phyloP scores from a whole-genome alignment of 106 monocot genomes.

The Apostasia shenzhenica region DNA sequence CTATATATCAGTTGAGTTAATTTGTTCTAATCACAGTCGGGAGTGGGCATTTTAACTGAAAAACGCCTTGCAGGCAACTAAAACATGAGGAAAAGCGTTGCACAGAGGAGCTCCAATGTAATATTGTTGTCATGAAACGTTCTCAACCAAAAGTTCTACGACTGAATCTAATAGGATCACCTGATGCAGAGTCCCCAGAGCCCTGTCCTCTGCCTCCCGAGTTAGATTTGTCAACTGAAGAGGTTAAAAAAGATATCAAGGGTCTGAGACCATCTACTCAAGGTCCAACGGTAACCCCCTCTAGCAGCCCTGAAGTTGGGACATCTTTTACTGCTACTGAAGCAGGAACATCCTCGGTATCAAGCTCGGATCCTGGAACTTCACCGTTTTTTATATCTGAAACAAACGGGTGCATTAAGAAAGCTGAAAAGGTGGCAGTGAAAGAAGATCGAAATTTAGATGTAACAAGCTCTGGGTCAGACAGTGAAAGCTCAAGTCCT shows the following conservation, averaged over 20 bases:
- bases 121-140: slow-evolving; percentile 92
- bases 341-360: slow-evolving; percentile 67
- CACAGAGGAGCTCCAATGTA: slow-evolving; percentile 86
- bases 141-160: slow-evolving; percentile 90
- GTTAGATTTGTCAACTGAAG: slow-evolving; percentile 11
- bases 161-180: slow-evolving; percentile 63
- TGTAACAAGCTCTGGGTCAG: slow-evolving; percentile 38
- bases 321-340: slow-evolving; percentile 68
- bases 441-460: slow-evolving; percentile 21
- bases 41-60: too few species aligned
- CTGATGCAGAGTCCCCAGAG: slow-evolving; percentile 37
- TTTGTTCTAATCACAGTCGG: neutral
- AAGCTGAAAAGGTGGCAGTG: slow-evolving; percentile 9
- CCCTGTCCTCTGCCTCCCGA: slow-evolving; percentile 17
- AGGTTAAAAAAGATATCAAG: slow-evolving; percentile 11
- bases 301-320: slow-evolving; percentile 78
- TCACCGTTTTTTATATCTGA: slow-evolving; percentile 67
- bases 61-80: slow-evolving; percentile 45
- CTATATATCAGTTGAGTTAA: neutral
- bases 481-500: slow-evolving; percentile 21
- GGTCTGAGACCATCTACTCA: slow-evolving; percentile 18
- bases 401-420: slow-evolving; percentile 25
- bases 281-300: slow-evolving; percentile 59
- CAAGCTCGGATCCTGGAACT: slow-evolving; percentile 79
- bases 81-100: slow-evolving; percentile 84